Conservation (phyloP, 768 basidiomycete genomes). For the Boletus edulis region DNA sequence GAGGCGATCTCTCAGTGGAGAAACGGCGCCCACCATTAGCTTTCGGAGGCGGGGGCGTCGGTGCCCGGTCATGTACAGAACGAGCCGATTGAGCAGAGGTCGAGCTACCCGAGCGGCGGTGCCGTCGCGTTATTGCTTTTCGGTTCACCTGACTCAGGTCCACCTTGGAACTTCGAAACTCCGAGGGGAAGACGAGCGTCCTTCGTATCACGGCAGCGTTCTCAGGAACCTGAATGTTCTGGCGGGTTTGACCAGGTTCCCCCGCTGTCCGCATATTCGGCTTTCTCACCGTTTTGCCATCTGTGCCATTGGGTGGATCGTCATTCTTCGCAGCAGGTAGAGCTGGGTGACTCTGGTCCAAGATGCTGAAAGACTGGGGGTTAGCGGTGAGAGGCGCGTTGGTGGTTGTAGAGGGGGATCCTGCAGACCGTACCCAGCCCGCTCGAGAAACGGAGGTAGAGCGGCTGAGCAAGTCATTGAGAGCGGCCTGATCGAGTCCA, state of each 20-base stretch:
- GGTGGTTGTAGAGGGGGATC: constrained; percentile 12
- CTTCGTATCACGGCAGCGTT: constrained; percentile 61
- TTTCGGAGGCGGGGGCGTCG: constrained; percentile 82
- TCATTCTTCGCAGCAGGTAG: constrained; percentile 27
- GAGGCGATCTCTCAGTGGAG: constrained; percentile 64
- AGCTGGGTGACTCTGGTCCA: constrained; percentile 16
- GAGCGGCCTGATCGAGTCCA: constrained; percentile 68
- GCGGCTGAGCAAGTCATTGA: constrained; percentile 70
- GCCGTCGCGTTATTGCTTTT: constrained; percentile 47
- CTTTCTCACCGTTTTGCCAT: constrained; percentile 30
- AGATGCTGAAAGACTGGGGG: constrained; percentile 8
- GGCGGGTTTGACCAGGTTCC: constrained; percentile 25
- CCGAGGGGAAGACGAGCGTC: constrained; percentile 78
- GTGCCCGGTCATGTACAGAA: constrained; percentile 77
- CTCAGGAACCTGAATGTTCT: constrained; percentile 36
- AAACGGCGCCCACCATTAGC: constrained; percentile 54
- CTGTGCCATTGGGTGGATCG: constrained; percentile 29
- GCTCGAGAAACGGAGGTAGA: constrained; percentile 64
- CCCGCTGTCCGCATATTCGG: constrained; percentile 20
- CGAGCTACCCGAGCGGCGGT: constrained; percentile 62
- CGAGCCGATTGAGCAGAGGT: constrained; percentile 60
- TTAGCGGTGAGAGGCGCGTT: constrained; percentile 24
- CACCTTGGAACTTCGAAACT: constrained; percentile 52
- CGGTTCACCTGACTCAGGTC: constrained; percentile 55
- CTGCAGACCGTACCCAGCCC: constrained; percentile 39